phyloP scores from a whole-genome alignment of 371 early-diverging fungal species.

The Syncephalastrum sp. region DNA sequence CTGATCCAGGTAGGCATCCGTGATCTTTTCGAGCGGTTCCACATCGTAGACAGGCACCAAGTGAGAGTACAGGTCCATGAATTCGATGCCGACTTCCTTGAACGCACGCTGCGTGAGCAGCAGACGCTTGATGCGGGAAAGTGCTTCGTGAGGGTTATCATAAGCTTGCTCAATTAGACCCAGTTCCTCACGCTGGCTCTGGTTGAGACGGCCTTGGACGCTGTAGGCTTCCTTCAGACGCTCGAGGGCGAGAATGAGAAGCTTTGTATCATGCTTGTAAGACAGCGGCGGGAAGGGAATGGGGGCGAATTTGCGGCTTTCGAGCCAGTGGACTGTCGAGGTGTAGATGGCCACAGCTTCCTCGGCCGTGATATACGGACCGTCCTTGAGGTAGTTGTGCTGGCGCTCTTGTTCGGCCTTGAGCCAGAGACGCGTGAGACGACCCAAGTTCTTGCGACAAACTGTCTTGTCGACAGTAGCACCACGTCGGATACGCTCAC shows the following conservation, averaged over 20 bases:
- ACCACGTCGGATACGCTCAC: conserved; percentile 97
- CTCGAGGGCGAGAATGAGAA: conserved; percentile 94
- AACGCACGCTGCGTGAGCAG: conserved; percentile 97
- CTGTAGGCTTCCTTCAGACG: conserved; percentile 94
- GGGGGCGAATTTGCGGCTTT: conserved; percentile 94
- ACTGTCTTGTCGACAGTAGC: conserved; percentile 99
- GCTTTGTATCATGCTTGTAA: conserved; percentile 98
- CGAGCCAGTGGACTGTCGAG: conserved; percentile 98
- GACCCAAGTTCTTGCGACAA: conserved; percentile 97
- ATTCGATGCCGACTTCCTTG: conserved; percentile 99
- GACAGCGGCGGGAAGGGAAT: conserved; percentile 99
- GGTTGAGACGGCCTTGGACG: conserved; percentile 95
- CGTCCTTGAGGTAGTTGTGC: conserved; percentile 98
- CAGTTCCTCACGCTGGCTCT: conserved; percentile 96
- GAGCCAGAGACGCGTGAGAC: conserved; percentile 97
- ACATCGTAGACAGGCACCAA: conserved; percentile 96
- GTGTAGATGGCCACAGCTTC: conserved; percentile 98
- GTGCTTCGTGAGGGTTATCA: conserved; percentile 95
- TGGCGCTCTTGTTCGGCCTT: conserved; percentile 99
- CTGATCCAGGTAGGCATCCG: conserved; percentile 98
- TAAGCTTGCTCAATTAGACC: conserved; percentile 98
- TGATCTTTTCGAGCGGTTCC: conserved; percentile 98
- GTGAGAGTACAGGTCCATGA: conserved; percentile 96
- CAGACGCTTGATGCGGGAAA: conserved; percentile 94
- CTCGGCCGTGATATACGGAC: conserved; percentile 96